These are phyloP conservation scores for Fusarium brevicatenulatum DNA, from an alignment of 2,329 filamentous ascomycete genomes.

Conservation along the genomic window DNA sequence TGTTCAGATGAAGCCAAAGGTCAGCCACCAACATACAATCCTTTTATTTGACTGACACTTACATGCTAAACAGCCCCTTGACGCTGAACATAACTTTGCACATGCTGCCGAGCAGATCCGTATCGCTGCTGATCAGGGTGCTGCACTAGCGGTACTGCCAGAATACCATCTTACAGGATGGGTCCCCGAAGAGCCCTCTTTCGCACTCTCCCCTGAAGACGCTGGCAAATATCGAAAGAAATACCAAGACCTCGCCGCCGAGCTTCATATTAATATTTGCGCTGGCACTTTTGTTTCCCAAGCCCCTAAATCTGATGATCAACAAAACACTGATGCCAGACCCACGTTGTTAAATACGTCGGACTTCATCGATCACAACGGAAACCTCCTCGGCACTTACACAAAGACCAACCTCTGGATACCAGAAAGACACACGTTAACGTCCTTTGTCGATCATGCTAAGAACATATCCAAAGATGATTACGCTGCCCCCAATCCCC, in stretches of 20 bases:
- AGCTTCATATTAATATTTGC: conserved; percentile 72
- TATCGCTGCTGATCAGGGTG: conserved; percentile 22
- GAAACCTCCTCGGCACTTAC: conserved; percentile 70
- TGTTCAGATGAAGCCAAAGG: conserved; percentile 39
- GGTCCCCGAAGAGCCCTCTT: conserved; percentile 69
- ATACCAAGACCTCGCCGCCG: conserved; percentile 71
- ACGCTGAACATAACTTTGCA: conserved; percentile 34
- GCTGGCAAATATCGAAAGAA: conserved; percentile 64
- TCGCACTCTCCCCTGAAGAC: conserved; percentile 63
- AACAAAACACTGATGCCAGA: conserved; percentile 58
- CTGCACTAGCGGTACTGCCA: conserved; percentile 68
- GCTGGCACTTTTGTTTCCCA: conserved; percentile 78
- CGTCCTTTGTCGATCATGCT: conserved; percentile 34
- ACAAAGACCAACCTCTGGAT: conserved; percentile 83
- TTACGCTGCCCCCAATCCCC: conserved; percentile 48
- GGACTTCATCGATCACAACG: conserved; percentile 75
- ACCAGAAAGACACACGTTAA: conserved; percentile 70
- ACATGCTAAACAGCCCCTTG: conserved; percentile 26
- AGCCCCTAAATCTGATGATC: conserved; percentile 50
- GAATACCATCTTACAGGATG: conserved; percentile 83
- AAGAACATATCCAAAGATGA: conserved; percentile 56
- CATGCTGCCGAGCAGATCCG: conserved; percentile 31
- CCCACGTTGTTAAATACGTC: conserved; percentile 65
- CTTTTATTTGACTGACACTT: background rate
- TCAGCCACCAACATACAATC: background rate